Conservation (phyloP, 768 basidiomycete genomes). For the Daedaleopsis sinensis region DNA sequence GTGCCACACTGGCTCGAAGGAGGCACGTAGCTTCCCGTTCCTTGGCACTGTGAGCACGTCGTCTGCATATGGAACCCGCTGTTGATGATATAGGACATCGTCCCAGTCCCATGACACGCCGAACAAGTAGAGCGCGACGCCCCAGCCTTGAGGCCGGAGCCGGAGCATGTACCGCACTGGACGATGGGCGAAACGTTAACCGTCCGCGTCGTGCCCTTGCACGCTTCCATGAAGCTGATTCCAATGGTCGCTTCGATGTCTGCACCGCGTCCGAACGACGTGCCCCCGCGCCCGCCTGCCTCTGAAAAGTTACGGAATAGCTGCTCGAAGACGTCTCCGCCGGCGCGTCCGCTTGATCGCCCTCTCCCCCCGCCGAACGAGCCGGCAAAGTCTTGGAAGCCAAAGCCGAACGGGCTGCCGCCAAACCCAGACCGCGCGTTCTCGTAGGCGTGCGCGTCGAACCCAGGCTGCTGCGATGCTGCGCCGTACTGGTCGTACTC, state of each 20-base stretch:
- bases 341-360: constrained; percentile 25
- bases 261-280: constrained; percentile 60
- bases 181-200: constrained; percentile 80
- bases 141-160: constrained; percentile 85
- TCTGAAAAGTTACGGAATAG: constrained; percentile 73
- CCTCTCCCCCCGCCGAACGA: constrained; percentile 50
- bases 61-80: constrained; percentile 97
- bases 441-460: constrained; percentile 85
- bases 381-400: constrained; percentile 71
- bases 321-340: constrained; percentile 77
- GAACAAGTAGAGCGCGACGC: constrained; percentile 79
- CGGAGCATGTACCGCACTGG: constrained; percentile 83
- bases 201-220: constrained; percentile 80
- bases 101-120: constrained; percentile 85
- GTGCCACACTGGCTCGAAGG: constrained; percentile 73
- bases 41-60: constrained; percentile 83
- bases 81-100: constrained; percentile 86
- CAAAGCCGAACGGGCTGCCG: constrained; percentile 60
- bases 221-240: constrained; percentile 92
- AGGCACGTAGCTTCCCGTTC: constrained; percentile 80
- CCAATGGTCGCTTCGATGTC: constrained; percentile 80
- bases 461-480: constrained; percentile 91
- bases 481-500: constrained; percentile 92
- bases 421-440: constrained; percentile 50
- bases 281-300: constrained; percentile 28